Conservation (phyloP, 2,329 filamentous ascomycete species). For the Trichoderma gracile region DNA sequence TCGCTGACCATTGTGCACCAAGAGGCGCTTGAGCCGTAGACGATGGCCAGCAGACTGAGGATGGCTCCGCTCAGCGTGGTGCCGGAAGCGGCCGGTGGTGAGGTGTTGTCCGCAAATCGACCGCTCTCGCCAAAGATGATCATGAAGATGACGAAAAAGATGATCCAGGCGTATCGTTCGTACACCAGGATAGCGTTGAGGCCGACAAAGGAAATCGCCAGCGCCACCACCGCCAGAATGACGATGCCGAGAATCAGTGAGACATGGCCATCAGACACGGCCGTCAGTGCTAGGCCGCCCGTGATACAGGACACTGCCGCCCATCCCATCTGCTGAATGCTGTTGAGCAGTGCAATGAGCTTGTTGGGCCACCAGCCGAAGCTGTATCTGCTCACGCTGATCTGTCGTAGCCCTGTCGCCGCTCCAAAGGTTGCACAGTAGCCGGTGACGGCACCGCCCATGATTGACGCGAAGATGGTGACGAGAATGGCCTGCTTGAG, state of each 20-base stretch:
- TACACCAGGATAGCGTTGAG: slow-evolving; percentile 51
- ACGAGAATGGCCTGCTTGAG: slow-evolving; percentile 48
- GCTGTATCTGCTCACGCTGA: slow-evolving; percentile 51
- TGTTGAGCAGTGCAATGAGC: slow-evolving; percentile 48
- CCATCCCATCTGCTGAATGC: slow-evolving; percentile 49
- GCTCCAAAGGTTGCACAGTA: slow-evolving; percentile 54
- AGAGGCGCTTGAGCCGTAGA: slow-evolving; percentile 52
- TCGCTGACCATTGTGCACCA: slow-evolving; percentile 46
- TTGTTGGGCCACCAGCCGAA: slow-evolving; percentile 55
- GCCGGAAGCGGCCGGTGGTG: slow-evolving; percentile 39
- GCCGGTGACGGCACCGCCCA: slow-evolving; percentile 39
- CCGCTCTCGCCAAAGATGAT: slow-evolving; percentile 51
- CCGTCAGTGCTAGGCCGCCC: slow-evolving; percentile 50
- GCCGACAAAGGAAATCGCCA: slow-evolving; percentile 55
- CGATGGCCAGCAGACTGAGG: slow-evolving; percentile 47
- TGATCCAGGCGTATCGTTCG: slow-evolving; percentile 52
- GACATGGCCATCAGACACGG: slow-evolving; percentile 48
- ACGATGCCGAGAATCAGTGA: slow-evolving; percentile 55
- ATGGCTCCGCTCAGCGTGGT: slow-evolving; percentile 42
- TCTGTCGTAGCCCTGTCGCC: slow-evolving; percentile 52
- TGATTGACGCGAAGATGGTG: slow-evolving; percentile 48
- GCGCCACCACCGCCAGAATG: slow-evolving; percentile 50
- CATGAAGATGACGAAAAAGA: slow-evolving; percentile 50
- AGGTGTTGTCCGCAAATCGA: slow-evolving; percentile 42
- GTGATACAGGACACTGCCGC: slow-evolving; percentile 54